Conservation (phyloP, 2,329 filamentous ascomycete species). For the Chrysosporium keratinophilum region DNA sequence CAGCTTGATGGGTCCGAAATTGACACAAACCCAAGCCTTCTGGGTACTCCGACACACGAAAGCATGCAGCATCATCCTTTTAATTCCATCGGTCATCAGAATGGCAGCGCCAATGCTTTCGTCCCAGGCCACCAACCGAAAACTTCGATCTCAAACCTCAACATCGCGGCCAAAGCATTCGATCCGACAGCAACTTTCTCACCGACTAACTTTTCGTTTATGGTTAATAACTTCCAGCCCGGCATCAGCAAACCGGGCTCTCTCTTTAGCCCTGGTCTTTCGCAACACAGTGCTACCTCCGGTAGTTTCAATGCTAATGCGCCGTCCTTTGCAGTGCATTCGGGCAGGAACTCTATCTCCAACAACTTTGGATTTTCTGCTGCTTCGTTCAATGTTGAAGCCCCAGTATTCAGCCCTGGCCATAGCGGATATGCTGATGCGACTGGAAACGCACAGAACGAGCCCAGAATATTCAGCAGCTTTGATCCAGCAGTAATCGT, state of each 20-base stretch:
- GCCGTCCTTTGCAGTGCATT: slow-evolving; percentile 56
- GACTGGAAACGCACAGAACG: slow-evolving; percentile 7
- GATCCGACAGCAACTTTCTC: slow-evolving; percentile 47
- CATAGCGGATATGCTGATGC: slow-evolving; percentile 23
- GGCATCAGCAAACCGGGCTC: slow-evolving; percentile 22
- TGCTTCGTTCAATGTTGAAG: slow-evolving; percentile 63
- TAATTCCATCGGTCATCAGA: neutral
- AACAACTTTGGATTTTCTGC: slow-evolving; percentile 55
- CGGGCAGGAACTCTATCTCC: slow-evolving; percentile 17
- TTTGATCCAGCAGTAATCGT: slow-evolving; percentile 54
- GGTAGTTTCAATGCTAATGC: slow-evolving; percentile 59
- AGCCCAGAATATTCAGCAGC: slow-evolving; percentile 53
- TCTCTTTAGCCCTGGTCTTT: slow-evolving; percentile 22
- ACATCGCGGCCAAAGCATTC: slow-evolving; percentile 83
- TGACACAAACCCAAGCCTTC: slow-evolving; percentile 62
- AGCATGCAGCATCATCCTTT: slow-evolving; percentile 7
- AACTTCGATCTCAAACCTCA: slow-evolving; percentile 65
- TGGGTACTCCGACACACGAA: slow-evolving; percentile 40
- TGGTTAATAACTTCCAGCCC: slow-evolving; percentile 36
- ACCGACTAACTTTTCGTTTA: slow-evolving; percentile 36
- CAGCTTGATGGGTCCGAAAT: slow-evolving; percentile 52
- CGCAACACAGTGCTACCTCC: slow-evolving; percentile 24
- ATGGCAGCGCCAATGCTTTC: slow-evolving; percentile 25
- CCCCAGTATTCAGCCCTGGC: slow-evolving; percentile 62
- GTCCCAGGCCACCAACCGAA: slow-evolving; percentile 54